These are phyloP conservation scores for Beauveria scarabaeidicola DNA, from an alignment of 2,329 filamentous ascomycete species.

Conservation along the genomic window DNA sequence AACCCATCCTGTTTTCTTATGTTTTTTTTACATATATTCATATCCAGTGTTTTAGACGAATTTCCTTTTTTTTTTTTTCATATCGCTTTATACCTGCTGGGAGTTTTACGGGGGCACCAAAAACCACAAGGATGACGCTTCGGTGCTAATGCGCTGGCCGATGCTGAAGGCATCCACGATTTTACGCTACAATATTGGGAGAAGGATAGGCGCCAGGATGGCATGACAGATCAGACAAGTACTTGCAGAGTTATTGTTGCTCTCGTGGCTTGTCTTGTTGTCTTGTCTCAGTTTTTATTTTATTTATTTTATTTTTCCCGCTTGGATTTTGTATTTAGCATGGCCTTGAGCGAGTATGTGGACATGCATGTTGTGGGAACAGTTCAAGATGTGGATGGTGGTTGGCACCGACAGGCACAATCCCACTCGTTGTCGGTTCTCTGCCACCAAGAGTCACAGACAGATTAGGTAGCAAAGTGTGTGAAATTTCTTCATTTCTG, in stretches of 20 bases:
- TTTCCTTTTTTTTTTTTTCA: not conserved
- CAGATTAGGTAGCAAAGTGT: slow-evolving; percentile 1
- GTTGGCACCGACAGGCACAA: not conserved
- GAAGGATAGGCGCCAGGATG: slow-evolving; percentile 2
- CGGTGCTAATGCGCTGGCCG: slow-evolving; percentile 9
- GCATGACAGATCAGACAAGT: not conserved
- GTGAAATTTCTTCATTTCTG: not conserved
- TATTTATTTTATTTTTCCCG: not conserved
- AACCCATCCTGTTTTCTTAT: slow-evolving; percentile 1
- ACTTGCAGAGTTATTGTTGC: not conserved
- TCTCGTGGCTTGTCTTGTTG: not conserved
- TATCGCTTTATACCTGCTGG: slow-evolving; percentile 7
- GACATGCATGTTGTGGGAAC: not conserved
- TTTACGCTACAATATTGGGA: slow-evolving; percentile 2
- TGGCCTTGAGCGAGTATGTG: not conserved
- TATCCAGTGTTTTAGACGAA: slow-evolving; percentile 1
- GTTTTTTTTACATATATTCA: slow-evolving; percentile 1
- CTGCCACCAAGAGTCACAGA: not conserved
- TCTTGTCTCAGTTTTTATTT: not conserved
- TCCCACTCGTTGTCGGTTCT: not conserved
- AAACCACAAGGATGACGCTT: slow-evolving; percentile 6
- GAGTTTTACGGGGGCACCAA: slow-evolving; percentile 5
- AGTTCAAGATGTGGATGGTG: not conserved
- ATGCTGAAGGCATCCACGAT: slow-evolving; percentile 8
- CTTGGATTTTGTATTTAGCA: not conserved